These are phyloP conservation scores for Fusarium nanum DNA, from an alignment of 2,329 filamentous ascomycete genomes.

Conservation along the genomic window DNA sequence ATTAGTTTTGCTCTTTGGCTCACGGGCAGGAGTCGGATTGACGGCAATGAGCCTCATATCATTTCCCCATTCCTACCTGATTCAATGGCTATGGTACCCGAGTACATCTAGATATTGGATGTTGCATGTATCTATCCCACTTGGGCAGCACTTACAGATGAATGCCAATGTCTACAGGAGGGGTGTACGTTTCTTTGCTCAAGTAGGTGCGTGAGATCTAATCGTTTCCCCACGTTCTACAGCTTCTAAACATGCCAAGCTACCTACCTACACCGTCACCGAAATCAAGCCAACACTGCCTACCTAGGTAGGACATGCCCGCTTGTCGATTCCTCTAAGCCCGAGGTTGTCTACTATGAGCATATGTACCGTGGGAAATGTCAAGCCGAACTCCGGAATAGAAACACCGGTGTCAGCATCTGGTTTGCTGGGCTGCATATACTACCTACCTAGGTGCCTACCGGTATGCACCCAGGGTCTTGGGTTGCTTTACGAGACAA, in stretches of 20 bases:
- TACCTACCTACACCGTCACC: neutral
- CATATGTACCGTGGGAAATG: neutral
- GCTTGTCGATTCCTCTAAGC: neutral
- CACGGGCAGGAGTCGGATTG: neutral
- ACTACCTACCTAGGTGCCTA: neutral
- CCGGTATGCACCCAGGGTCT: constrained; percentile 24
- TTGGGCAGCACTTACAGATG: neutral
- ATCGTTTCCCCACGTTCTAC: constrained; percentile 17
- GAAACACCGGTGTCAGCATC: neutral
- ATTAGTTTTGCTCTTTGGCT: constrained; percentile 4
- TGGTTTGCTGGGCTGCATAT: constrained; percentile 3
- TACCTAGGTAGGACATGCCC: neutral
- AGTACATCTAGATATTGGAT: constrained; percentile 10
- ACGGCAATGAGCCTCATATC: constrained; percentile 3
- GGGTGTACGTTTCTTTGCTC: constrained; percentile 4
- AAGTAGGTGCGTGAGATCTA: constrained; percentile 11
- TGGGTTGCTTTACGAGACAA: constrained; percentile 1
- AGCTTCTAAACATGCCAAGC: neutral
- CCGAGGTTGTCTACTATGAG: neutral
- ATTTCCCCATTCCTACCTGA: neutral
- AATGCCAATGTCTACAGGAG: neutral
- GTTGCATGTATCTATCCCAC: neutral
- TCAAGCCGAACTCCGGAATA: constrained; percentile 1
- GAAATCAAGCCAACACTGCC: neutral
- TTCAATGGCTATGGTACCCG: constrained; percentile 20